Percentiles rank a stretch among this genome's conserved stretches.
These are phyloP conservation scores for Dictyostelium capitatum DNA, from an alignment of 78 protist genomes.

Conservation along the genomic window DNA sequence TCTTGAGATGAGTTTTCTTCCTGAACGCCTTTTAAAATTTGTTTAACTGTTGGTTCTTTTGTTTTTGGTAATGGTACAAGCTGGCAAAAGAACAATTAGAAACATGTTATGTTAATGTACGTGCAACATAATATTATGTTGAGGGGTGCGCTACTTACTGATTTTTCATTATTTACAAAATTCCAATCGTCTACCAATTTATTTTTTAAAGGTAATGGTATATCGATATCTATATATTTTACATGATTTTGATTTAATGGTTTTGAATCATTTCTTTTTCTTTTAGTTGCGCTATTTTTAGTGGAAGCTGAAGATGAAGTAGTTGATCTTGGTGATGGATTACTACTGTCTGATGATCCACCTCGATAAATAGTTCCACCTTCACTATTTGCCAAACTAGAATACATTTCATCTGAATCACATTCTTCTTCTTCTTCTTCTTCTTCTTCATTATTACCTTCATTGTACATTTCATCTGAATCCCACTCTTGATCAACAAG, in stretches of 20 bases:
- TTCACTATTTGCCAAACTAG: background rate
- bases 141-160: no score
- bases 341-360: background rate
- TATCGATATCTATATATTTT: background rate
- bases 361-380: background rate
- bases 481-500: background rate
- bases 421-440: background rate
- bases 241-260: background rate
- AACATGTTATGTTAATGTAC: background rate
- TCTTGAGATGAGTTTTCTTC: conserved; percentile 1
- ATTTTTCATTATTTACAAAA: conserved; percentile 46
- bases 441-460: background rate
- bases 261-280: conserved; percentile 13
- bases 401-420: background rate
- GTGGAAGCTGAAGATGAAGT: background rate
- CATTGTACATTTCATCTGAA: background rate
- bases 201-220: conserved; percentile 20
- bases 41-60: conserved; percentile 19
- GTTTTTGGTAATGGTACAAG: conserved; percentile 40
- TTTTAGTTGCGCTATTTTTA: background rate
- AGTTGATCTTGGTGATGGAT: conserved; percentile 6
- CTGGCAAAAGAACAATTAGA: background rate
- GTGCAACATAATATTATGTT: no score
- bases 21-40: conserved; percentile 6
- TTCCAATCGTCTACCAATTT: conserved; percentile 49